Evolutionary conservation across 805 yeast species (phyloP), one percentile per base, ranked within the genome.

Genomic region (Saccharomycopsis sp.): DNA sequence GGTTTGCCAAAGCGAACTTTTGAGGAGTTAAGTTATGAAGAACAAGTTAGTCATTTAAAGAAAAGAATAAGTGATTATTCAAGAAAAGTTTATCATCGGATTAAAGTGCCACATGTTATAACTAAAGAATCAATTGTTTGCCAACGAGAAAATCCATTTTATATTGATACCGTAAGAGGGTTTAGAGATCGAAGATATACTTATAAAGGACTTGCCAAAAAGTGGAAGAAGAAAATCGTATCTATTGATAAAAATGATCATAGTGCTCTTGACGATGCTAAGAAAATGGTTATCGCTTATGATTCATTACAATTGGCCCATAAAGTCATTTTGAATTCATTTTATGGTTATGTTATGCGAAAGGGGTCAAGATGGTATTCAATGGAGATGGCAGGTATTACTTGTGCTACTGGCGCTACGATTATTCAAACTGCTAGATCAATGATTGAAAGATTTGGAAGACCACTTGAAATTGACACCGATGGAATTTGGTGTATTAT

Each of bases 401-500:
- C 99, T 0, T 94, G 98, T 72, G 71, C 89, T 40, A 93, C 98
- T 0, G 99, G 99, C 43, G 96, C 98, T 0, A 87, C 95, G 0
- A 93, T 93, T 55, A 93, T 93, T 68, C 97, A 94, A 64, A 85
- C 90, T 93, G 99, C 99, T 0, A 72, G 97, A 51, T 67, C 83
- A 1, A 66, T 93, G 48, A 96, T 93, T 11, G 97, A 90, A 60
- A 69, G 96, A 56, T 66, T 94, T 3, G 99, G 99, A 1, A 72
- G 97, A 54, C 98, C 98, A 0, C 67, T 93, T 49, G 99, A 93
- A 59, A 74, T 93, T 52, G 99, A 93, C 64, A 93, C 99, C 0
- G 99, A 93, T 72, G 99, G 99, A 70, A 93, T 93, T 58, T 93
- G 99, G 99, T 93, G 99, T 75, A 93, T 89, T 52, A 68, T 93